phyloP scores from a whole-genome alignment of 352 stramenopile genomes.

The Phytophthora sp. region DNA sequence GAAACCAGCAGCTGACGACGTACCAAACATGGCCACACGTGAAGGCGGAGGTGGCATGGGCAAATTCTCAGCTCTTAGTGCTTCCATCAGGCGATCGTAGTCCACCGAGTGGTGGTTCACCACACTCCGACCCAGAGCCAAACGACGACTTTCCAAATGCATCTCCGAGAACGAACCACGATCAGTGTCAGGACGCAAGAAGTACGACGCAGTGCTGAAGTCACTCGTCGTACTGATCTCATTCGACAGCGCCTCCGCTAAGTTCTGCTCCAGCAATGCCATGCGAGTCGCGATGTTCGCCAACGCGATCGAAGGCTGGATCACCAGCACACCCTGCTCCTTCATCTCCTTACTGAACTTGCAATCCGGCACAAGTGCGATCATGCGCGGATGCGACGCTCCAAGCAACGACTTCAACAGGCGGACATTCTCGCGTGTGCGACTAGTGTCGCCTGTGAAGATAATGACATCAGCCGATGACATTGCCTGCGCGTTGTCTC shows the following conservation, averaged over 20 bases:
- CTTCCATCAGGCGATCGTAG: conserved; percentile 51
- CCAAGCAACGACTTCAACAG: conserved; percentile 48
- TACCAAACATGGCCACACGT: conserved; percentile 73
- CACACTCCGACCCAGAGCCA: conserved; percentile 55
- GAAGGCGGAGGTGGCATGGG: conserved; percentile 53
- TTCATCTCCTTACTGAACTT: conserved; percentile 55
- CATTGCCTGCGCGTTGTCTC: conserved; percentile 41
- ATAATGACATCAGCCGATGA: conserved; percentile 57
- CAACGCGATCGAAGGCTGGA: conserved; percentile 69
- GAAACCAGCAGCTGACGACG: conserved; percentile 43
- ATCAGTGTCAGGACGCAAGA: conserved; percentile 43
- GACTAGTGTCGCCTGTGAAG: conserved; percentile 59
- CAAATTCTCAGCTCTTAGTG: conserved; percentile 39
- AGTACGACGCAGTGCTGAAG: conserved; percentile 61
- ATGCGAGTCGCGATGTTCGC: conserved; percentile 73
- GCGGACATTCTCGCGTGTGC: conserved; percentile 57
- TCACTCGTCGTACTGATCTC: conserved; percentile 54
- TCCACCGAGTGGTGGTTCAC: conserved; percentile 76
- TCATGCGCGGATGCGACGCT: conserved; percentile 52
- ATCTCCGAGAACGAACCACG: conserved; percentile 54
- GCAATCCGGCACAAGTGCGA: conserved; percentile 55
- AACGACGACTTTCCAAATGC: conserved; percentile 36
- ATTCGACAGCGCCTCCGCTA: conserved; percentile 42
- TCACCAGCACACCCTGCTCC: conserved; percentile 58
- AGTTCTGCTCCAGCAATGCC: conserved; percentile 55